Conservation (phyloP, 2,329 filamentous ascomycete genomes). For the Verruconis gallopava region DNA sequence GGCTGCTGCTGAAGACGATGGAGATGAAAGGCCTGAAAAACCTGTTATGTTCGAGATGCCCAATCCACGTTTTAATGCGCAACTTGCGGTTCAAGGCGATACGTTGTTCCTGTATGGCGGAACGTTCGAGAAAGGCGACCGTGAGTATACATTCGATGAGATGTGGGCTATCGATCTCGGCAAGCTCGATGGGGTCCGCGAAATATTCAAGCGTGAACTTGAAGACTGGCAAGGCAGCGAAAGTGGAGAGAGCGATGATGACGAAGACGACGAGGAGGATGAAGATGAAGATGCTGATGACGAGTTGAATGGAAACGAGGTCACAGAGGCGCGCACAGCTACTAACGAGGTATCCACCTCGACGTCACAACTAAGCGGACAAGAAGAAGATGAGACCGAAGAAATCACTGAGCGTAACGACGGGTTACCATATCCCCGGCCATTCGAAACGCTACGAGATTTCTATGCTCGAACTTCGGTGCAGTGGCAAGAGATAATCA, state of each 20-base stretch:
- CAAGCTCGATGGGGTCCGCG: slow-evolving; percentile 85
- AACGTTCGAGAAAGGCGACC: slow-evolving; percentile 87
- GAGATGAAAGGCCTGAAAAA: slow-evolving; percentile 44
- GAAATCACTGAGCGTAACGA: slow-evolving; percentile 54
- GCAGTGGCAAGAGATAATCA: slow-evolving; percentile 80
- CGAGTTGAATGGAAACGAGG: slow-evolving; percentile 48
- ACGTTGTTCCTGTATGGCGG: slow-evolving; percentile 89
- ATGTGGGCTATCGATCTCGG: slow-evolving; percentile 87
- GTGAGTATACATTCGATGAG: slow-evolving; percentile 92
- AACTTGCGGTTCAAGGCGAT: slow-evolving; percentile 83
- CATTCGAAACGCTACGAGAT: slow-evolving; percentile 81
- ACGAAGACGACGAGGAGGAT: slow-evolving; percentile 35
- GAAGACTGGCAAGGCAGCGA: slow-evolving; percentile 62
- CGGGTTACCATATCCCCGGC: slow-evolving; percentile 59
- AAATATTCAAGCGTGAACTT: slow-evolving; percentile 75
- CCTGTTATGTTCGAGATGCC: slow-evolving; percentile 67
- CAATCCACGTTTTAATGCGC: slow-evolving; percentile 80
- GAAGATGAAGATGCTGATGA: slow-evolving; percentile 34
- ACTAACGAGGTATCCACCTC: slow-evolving; percentile 41
- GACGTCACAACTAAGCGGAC: slow-evolving; percentile 14
- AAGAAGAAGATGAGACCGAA: slow-evolving; percentile 33
- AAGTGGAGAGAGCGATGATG: slow-evolving; percentile 29
- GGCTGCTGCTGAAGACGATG: slow-evolving; percentile 36
- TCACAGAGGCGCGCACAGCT: slow-evolving; percentile 20
- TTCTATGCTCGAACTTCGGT: slow-evolving; percentile 82